phyloP scores from a whole-genome alignment of 2,329 filamentous ascomycete species.

The Berkeleyomyces basicola region DNA sequence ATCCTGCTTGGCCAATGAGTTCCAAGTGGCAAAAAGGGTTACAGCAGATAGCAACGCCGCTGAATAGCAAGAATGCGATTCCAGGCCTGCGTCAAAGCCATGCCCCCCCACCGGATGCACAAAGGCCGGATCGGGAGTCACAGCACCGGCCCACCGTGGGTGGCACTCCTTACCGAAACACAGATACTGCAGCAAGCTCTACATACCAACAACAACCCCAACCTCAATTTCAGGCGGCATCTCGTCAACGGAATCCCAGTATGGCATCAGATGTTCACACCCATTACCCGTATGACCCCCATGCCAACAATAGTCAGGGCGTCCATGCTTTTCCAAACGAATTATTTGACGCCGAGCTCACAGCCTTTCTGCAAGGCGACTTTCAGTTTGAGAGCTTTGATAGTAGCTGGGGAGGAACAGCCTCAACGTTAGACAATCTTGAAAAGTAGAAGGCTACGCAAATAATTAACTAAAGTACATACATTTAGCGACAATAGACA shows the following conservation, averaged over 20 bases:
- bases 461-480: no score
- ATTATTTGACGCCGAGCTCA: conserved; percentile 10
- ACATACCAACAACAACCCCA: background rate
- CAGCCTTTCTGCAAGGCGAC: conserved; percentile 9
- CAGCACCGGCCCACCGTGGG: background rate
- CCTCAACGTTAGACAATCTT: background rate
- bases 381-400: conserved; percentile 8
- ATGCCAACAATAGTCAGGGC: background rate
- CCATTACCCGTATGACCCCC: background rate
- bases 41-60: conserved; percentile 15
- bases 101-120: background rate
- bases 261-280: background rate
- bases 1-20: conserved; percentile 18
- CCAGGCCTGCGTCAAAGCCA: background rate
- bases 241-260: background rate
- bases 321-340: conserved; percentile 11
- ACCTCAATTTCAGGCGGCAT: background rate
- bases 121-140: background rate
- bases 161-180: background rate
- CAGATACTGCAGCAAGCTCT: background rate
- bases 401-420: background rate
- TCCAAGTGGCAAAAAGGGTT: conserved; percentile 16
- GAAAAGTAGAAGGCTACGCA: no score
- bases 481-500: no score
- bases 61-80: conserved; percentile 9